A percentile compares a stretch with the other conserved stretches of the same genome.
Evolutionary conservation across 768 basidiomycete genomes (phyloP).

Genomic region (Tylopilus plumbeoviolaceoides): DNA sequence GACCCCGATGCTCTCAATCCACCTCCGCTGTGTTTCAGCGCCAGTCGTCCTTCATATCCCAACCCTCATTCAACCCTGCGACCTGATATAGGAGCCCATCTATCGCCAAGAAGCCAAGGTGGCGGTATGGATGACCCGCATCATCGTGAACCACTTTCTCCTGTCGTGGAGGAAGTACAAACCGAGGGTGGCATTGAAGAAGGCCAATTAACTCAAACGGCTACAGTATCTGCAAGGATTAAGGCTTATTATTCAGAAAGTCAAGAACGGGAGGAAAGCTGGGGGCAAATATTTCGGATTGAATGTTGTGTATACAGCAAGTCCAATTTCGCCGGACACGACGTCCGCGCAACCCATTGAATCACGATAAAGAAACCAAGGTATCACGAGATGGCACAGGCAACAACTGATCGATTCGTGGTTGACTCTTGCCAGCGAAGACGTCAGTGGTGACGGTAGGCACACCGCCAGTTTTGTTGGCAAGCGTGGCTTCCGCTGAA

Average conservation of each 20-base stretch:
- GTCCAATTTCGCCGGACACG: slow-evolving; percentile 74
- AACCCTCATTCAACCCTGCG: slow-evolving; percentile 5
- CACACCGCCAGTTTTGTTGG: not conserved
- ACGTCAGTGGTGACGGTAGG: not conserved
- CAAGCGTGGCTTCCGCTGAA: not conserved
- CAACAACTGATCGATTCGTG: slow-evolving; percentile 68
- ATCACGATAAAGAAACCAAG: slow-evolving; percentile 77
- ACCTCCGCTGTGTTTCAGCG: slow-evolving; percentile 19
- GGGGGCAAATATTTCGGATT: slow-evolving; percentile 80
- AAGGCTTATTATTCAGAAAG: not conserved
- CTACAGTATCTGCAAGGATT: not conserved
- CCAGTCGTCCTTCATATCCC: not conserved
- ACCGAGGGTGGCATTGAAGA: slow-evolving; percentile 9
- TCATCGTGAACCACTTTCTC: slow-evolving; percentile 12
- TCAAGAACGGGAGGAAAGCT: slow-evolving; percentile 32
- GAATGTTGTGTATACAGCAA: slow-evolving; percentile 69
- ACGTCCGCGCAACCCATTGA: slow-evolving; percentile 90
- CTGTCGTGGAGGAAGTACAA: slow-evolving; percentile 23
- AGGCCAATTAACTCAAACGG: not conserved
- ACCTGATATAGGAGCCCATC: slow-evolving; percentile 40
- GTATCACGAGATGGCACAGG: slow-evolving; percentile 89
- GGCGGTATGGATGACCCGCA: slow-evolving; percentile 18
- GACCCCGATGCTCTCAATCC: slow-evolving; percentile 33
- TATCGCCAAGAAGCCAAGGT: slow-evolving; percentile 15
- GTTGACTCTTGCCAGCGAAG: slow-evolving; percentile 36